A percentile compares a stretch with the other conserved stretches of the same genome.
These are phyloP conservation scores for Salvia splendens DNA, from an alignment of 257 asterid species.

Conservation along the genomic window DNA sequence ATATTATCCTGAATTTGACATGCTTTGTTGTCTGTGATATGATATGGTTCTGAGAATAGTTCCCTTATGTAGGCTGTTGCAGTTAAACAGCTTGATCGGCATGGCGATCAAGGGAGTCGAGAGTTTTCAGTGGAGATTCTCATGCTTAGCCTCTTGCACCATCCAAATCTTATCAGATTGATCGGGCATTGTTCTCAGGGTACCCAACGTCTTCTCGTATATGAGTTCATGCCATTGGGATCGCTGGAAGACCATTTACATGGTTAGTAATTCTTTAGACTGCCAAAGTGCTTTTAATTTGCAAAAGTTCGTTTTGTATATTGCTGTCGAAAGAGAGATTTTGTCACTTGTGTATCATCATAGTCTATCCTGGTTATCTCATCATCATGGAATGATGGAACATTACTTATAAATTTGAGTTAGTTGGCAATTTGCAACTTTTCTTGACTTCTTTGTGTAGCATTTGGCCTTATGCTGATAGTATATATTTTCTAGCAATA, in stretches of 20 bases:
- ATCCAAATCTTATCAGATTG: constrained; percentile 86
- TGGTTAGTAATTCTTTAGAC: constrained; percentile 54
- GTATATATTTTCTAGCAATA: no score
- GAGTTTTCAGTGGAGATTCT: constrained; percentile 96
- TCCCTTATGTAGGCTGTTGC: constrained; percentile 70
- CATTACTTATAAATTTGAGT: no score
- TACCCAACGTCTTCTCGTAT: constrained; percentile 93
- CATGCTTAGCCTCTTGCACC: constrained; percentile 94
- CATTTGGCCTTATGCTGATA: no score
- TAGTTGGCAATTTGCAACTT: no score
- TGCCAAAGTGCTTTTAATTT: constrained; percentile 8
- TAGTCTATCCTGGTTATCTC: no score
- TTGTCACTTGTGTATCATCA: no score
- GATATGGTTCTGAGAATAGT: constrained; percentile 20
- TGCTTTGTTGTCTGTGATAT: constrained; percentile 15
- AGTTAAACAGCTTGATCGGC: constrained; percentile 86
- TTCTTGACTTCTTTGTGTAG: no score
- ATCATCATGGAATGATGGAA: no score
- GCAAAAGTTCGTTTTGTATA: not conserved
- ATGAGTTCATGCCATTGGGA: constrained; percentile 95
- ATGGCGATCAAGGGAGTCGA: constrained; percentile 93
- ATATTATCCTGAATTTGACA: not conserved
- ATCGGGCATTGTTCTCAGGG: constrained; percentile 99
- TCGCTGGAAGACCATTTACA: constrained; percentile 94
- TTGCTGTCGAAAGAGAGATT: no score